Evolutionary conservation across 2,329 filamentous ascomycete species (phyloP).

Genomic region (Diaporthe caulivora): DNA sequence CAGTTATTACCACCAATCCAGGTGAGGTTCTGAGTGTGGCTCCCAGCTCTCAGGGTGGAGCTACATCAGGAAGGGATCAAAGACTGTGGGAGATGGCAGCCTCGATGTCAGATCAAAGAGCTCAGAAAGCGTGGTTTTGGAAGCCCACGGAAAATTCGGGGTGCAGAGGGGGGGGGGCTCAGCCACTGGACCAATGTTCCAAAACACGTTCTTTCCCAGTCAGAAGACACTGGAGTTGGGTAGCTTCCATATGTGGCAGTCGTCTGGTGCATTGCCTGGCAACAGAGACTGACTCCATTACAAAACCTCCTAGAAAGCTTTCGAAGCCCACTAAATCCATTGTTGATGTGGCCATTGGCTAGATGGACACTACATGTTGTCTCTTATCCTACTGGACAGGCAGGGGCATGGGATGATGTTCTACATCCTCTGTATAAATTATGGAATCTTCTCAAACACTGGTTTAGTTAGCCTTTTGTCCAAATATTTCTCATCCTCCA

Average conservation of each 20-base stretch:
- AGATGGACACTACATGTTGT: background rate
- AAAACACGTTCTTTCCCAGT: background rate
- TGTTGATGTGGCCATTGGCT: too few relatives aligned
- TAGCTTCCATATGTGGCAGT: background rate
- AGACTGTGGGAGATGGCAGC: background rate
- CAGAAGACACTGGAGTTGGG: background rate
- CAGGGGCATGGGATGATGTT: background rate
- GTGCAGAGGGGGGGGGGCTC: too few relatives aligned
- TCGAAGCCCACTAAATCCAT: background rate
- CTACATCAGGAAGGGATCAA: background rate
- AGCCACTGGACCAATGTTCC: background rate
- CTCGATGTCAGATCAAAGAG: background rate
- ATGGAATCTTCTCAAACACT: background rate
- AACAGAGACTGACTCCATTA: too few relatives aligned
- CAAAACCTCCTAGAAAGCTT: background rate
- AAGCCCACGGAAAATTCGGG: background rate
- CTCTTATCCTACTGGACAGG: background rate
- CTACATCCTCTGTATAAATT: background rate
- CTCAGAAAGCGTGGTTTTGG: background rate
- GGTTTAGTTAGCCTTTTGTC: background rate
- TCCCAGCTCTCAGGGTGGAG: background rate
- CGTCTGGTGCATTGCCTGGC: background rate
- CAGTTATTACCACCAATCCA: background rate
- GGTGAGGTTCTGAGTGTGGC: background rate
- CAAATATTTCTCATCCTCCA: too few relatives aligned